phyloP scores from a whole-genome alignment of 1,139 yeast species.

The Yamadazyma pseudoaaseri region DNA sequence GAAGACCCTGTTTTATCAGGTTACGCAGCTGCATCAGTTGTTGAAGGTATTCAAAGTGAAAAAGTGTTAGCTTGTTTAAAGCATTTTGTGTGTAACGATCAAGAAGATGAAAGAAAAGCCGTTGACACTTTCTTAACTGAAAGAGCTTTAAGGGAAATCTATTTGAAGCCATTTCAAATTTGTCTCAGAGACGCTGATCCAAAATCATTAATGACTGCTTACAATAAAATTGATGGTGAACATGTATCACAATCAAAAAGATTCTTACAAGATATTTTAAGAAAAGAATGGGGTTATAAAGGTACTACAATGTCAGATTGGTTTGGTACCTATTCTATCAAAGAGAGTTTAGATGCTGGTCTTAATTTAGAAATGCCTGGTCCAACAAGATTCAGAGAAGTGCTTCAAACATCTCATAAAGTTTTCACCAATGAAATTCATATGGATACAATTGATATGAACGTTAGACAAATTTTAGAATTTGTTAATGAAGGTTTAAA shows the following conservation, averaged over 20 bases:
- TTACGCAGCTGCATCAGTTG: constrained; percentile 44
- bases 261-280: constrained; percentile 42
- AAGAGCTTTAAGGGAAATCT: constrained; percentile 60
- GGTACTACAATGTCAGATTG: constrained; percentile 63
- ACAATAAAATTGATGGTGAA: constrained; percentile 58
- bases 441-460: constrained; percentile 35
- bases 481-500: constrained; percentile 43
- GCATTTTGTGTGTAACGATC: constrained; percentile 61
- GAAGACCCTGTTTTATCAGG: constrained; percentile 65
- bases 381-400: constrained; percentile 47
- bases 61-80: constrained; percentile 57
- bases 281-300: constrained; percentile 56
- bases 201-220: constrained; percentile 55
- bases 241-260: constrained; percentile 50
- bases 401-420: constrained; percentile 35
- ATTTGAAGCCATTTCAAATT: constrained; percentile 60
- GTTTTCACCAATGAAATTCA: constrained; percentile 31
- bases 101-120: constrained; percentile 53
- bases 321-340: constrained; percentile 56
- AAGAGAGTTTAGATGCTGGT: constrained; percentile 52
- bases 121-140: constrained; percentile 50
- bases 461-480: constrained; percentile 45
- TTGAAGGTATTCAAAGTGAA: constrained; percentile 54
- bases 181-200: constrained; percentile 54
- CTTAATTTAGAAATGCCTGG: constrained; percentile 67